Evolutionary conservation across 257 asterid genomes (phyloP).

Genomic region (Rehmannia glutinosa): DNA sequence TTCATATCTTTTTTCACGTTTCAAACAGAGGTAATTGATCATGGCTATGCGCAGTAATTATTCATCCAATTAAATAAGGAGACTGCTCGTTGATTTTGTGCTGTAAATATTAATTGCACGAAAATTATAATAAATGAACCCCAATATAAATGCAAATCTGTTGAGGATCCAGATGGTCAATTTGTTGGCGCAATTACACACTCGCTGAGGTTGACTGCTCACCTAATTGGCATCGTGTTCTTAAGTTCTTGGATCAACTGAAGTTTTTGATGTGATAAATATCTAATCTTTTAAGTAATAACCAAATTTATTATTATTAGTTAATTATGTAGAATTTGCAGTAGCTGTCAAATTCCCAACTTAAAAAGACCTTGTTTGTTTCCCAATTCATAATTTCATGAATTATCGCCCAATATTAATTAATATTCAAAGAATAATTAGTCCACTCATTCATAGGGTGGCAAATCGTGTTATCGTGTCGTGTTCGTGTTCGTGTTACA

Average conservation of each 20-base stretch:
- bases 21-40: not conserved
- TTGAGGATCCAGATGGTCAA: slow-evolving; percentile 24
- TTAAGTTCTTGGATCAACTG: slow-evolving; percentile 22
- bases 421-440: no score
- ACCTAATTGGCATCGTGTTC: not conserved
- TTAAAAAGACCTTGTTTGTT: no score
- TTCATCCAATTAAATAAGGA: not conserved
- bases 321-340: no score
- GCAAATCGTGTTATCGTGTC: no score
- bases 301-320: no score
- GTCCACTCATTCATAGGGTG: no score
- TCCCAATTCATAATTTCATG: no score
- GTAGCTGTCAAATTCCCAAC: no score
- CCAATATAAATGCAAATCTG: not conserved
- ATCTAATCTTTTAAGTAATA: not conserved
- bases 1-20: not conserved
- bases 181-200: slow-evolving; percentile 12
- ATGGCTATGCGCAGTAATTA: not conserved
- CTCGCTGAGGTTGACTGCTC: slow-evolving; percentile 7
- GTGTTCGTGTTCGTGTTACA: no score
- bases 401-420: no score
- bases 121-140: not conserved
- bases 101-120: slow-evolving; percentile 1
- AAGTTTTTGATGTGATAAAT: not conserved
- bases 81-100: not conserved